Evolutionary conservation across 108 stramenopile genomes (phyloP), one percentile per base, ranked within the genome.

Genomic region (Skeletonema grethae): DNA sequence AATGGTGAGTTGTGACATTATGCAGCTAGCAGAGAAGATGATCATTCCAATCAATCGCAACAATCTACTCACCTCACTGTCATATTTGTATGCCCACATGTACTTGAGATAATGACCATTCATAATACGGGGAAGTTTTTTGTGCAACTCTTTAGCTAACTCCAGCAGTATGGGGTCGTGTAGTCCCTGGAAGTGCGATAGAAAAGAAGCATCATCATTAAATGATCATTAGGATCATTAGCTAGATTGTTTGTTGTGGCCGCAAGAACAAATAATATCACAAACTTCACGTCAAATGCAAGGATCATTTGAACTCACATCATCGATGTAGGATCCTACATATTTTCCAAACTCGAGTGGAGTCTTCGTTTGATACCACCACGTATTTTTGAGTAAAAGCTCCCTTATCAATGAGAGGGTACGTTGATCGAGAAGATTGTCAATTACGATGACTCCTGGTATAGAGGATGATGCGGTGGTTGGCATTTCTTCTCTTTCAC

Each of bases 301-400:
- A 38, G 10, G 9, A 10, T 9, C 36, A 38, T 8, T 38, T 9
- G 9, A 38, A 38, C 36, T 38, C 36, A 38, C 92, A 73, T 93
- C 92, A 61, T 93, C 89, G 30, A 90, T 84, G 75, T 90, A 88
- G 16, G 86, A 79, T 22, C 89, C 88, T 6, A 85, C 82, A 60
- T 89, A 90, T 20, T 86, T 85, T 9, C 87, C 85, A 66, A 87
- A 87, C 48, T 73, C 39, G 1, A 77, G 55, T n/a, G 87, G 87
- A 60, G 85, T 84, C 66, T 90, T 90, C 5, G 89, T 87, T 73
- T 90, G 86, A 65, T 79, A 90, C 78, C 78, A 79, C 41, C 69
- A 69, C 3, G 73, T 79, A 55, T 75, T 79, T 12, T 63, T 61
- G 4, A 79, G 56, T 13, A 79, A 50, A 15, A 79, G 61, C 16